phyloP scores from a whole-genome alignment of 2,329 filamentous ascomycete genomes.

The Epichloe sp. region DNA sequence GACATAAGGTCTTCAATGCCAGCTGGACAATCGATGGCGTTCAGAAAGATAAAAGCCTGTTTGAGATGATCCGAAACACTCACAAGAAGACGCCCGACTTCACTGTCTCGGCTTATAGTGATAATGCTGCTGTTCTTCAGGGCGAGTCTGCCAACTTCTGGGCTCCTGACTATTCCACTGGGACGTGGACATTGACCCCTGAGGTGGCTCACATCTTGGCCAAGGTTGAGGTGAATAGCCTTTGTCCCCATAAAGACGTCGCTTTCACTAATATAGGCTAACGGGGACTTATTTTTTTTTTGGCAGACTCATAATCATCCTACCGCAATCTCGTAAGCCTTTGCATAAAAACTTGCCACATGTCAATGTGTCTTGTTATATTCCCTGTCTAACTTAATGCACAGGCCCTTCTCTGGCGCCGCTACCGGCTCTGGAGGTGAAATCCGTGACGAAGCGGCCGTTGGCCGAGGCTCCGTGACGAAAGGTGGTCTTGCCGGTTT shows the following conservation, averaged over 20 bases:
- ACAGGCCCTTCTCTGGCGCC: constrained; percentile 65
- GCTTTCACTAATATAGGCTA: background rate
- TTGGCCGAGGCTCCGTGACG: constrained; percentile 81
- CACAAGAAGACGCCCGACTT: constrained; percentile 69
- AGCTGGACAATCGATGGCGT: constrained; percentile 89
- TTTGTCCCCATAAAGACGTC: background rate
- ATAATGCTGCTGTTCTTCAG: constrained; percentile 81
- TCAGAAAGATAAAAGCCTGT: constrained; percentile 66
- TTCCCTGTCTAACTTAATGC: background rate
- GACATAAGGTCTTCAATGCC: constrained; percentile 87
- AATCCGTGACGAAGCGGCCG: constrained; percentile 88
- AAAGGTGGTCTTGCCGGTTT: constrained; percentile 89
- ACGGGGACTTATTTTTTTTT: background rate
- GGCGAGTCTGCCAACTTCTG: constrained; percentile 43
- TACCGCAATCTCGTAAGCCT: constrained; percentile 63
- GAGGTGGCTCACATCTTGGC: constrained; percentile 78
- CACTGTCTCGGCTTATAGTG: constrained; percentile 92
- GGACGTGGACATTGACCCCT: constrained; percentile 76
- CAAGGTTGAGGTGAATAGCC: constrained; percentile 58
- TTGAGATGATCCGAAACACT: constrained; percentile 94
- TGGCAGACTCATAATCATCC: constrained; percentile 79
- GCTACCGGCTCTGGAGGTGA: constrained; percentile 93
- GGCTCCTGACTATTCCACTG: constrained; percentile 76
- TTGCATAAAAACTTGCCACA: background rate
- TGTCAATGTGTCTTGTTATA: background rate